Evolutionary conservation across 1,139 yeast species (phyloP).

Genomic region (Pichia sp.): DNA sequence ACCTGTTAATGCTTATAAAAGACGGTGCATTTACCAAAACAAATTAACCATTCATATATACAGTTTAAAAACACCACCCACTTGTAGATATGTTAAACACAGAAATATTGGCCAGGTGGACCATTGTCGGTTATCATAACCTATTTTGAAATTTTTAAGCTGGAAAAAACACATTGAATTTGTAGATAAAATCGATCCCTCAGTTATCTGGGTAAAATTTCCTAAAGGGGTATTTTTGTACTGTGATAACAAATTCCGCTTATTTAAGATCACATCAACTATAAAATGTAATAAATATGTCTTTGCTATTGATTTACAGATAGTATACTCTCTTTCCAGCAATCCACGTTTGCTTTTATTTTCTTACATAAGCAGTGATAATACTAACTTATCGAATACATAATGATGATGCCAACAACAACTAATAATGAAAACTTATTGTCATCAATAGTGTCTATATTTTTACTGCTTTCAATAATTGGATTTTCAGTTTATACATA

Average conservation of each 20-base stretch:
- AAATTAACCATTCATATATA: no score
- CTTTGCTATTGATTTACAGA: neutral
- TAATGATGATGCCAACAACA: neutral
- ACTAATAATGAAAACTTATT: neutral
- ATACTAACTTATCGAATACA: neutral
- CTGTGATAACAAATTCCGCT: slow-evolving; percentile 2
- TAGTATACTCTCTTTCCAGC: neutral
- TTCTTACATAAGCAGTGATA: no score
- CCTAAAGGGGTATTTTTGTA: slow-evolving; percentile 11
- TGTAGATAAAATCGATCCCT: neutral
- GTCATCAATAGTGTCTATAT: neutral
- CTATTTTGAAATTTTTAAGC: neutral
- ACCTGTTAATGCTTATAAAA: no score
- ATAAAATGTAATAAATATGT: neutral
- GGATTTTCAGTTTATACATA: neutral
- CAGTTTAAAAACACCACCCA: neutral
- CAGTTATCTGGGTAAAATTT: slow-evolving; percentile 2
- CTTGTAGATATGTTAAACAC: neutral
- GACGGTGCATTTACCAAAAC: no score
- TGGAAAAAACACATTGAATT: neutral
- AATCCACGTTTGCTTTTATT: no score
- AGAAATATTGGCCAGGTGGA: neutral
- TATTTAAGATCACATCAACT: neutral
- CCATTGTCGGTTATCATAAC: neutral
- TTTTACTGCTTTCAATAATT: neutral